A percentile compares a stretch with the other conserved stretches of the same genome.
Evolutionary conservation across 345 rosid species (phyloP).

Genomic region (Combretum micranthum): DNA sequence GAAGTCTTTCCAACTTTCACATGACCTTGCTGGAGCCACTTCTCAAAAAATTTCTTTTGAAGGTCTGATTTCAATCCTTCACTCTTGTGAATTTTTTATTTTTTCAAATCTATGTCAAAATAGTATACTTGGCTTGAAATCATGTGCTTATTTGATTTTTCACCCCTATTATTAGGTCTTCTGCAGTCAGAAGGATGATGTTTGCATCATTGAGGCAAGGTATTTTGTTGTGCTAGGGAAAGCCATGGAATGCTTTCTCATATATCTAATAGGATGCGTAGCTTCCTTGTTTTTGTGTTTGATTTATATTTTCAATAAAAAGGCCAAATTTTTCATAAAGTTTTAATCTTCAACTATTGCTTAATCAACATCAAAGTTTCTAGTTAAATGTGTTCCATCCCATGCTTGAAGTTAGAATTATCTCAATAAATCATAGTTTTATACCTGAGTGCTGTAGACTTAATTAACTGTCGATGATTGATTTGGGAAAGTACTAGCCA

Average conservation of each 20-base stretch:
- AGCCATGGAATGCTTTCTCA: neutral
- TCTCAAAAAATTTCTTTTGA: conserved; percentile 6
- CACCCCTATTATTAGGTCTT: conserved; percentile 30
- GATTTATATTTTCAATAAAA: too few relatives aligned
- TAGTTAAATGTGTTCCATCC: too few relatives aligned
- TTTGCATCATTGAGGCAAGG: conserved; percentile 53
- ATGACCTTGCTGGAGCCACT: neutral
- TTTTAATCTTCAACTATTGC: neutral
- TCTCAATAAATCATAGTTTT: too few relatives aligned
- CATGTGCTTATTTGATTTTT: neutral
- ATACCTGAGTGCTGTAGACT: too few relatives aligned
- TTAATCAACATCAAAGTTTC: too few relatives aligned
- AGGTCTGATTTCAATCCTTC: conserved; percentile 24
- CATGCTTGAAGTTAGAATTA: too few relatives aligned
- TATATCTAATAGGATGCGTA: conserved; percentile 1
- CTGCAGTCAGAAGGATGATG: conserved; percentile 47
- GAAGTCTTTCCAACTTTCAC: too few relatives aligned
- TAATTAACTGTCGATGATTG: neutral
- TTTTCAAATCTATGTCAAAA: neutral
- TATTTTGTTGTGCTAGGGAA: conserved; percentile 13
- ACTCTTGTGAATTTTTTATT: neutral
- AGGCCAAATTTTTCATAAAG: neutral
- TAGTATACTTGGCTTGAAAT: neutral
- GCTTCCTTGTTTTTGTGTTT: neutral
- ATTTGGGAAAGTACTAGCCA: too few relatives aligned